Evolutionary conservation across 2,329 filamentous ascomycete species (phyloP), one percentile per base, ranked within the genome.

Genomic region (Fusarium tupiense): DNA sequence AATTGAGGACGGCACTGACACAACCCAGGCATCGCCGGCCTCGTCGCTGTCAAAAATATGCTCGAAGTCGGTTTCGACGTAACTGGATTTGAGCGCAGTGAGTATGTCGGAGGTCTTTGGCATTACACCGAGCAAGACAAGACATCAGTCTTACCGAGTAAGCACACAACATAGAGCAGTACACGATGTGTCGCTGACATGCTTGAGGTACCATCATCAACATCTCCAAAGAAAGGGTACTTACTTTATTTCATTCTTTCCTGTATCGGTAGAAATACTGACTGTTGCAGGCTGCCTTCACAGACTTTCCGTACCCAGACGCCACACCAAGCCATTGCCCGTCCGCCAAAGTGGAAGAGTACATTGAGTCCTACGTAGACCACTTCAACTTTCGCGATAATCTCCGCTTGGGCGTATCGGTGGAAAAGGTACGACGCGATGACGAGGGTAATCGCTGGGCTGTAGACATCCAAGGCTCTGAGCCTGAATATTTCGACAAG

Each of bases 101-200:
- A 77, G 44, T 82, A 81, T 52, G 76, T 86, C 16, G 85, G 85
- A 20, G 85, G 85, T 0, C 70, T 87, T 1, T 87, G 85, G 85
- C 80, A 83, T 49, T 85, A 81, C 61, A 85, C 80, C 17, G 78
- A 81, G 5, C 76, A 83, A n/a, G 75, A 82, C 67, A 79, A 80
- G 69, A 84, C 82, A 38, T 82, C 82, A 16, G 82, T 83, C 35
- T 81, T 85, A 8, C 72, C 76, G 20, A 81, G 79, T 80, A 76
- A 74, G 76, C 74, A 12, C 6, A 8, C n/a, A 22, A 1, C 16
- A 2, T 7, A 13, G 3, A 24, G 8, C 64, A 20, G 10, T 4
- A 20, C 14, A 17, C 6, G 1, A 29, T 22, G 5, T 16, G 16
- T 19, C 4, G 8, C 61, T 77, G 17, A 77, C 56, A 20, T 1